Evolutionary conservation across 768 basidiomycete genomes (phyloP), one percentile per base, ranked within the genome.

Genomic region (Pluteus cervinus): DNA sequence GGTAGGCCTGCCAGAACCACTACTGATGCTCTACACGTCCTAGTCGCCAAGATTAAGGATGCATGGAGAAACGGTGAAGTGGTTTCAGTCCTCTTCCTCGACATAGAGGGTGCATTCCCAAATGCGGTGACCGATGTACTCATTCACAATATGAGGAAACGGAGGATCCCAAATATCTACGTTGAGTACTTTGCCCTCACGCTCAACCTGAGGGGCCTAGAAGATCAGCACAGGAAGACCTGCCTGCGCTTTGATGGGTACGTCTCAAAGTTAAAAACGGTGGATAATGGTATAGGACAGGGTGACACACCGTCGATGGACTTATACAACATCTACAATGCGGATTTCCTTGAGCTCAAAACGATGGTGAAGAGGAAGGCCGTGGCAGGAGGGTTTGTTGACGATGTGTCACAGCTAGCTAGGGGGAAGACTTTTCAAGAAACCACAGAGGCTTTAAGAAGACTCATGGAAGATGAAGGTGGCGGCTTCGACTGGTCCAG

Each of bases 41-140:
- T 69, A 0, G 50, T 60, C 5, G 36, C 60, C 3, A 53, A 44
- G 10, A 52, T 72, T 21, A 61, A 68, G 30, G 49, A 55, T 1
- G 58, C 62, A 0, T 71, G 68, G 69, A 26, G 57, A 0, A 32
- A 38, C 4, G 36, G 45, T 0, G 54, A 63, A 12, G 68, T 70
- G 0, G 63, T 47, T 0, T 56, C 56, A 1, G 48, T 56, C 0
- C 57, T 70, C 0, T 69, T 65, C 48, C 54, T 70, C 1, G 67
- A 73, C 40, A 56, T 73, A 0, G 51, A 68, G 46, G 68, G 60
- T 0, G 65, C 69, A 2, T 72, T 69, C 44, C 69, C 63, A 0
- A 69, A 60, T 40, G 57, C 56, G 0, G 60, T 57, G 6, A 54
- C 43, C 0, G 54, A 56, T 1, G 16, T 44, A 0, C 57, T 70